Evolutionary conservation across 306 rosid genomes (phyloP).

Genomic region (Vachellia pachyceras): DNA sequence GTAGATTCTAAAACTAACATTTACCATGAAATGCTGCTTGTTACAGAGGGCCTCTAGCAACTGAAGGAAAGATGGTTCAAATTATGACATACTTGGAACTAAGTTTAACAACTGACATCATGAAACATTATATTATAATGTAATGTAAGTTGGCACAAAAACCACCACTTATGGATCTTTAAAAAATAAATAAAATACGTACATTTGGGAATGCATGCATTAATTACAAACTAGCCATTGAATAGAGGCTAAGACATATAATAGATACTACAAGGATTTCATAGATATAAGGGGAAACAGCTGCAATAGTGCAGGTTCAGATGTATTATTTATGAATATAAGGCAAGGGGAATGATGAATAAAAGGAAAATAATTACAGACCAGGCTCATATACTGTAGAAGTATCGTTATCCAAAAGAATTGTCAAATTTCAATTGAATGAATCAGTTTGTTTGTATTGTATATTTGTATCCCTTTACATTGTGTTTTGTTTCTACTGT

Average conservation of each 20-base stretch:
- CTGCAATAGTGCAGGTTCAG: neutral
- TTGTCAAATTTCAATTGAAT: slow-evolving; percentile 39
- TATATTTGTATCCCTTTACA: slow-evolving; percentile 45
- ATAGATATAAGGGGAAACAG: neutral
- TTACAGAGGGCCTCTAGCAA: neutral
- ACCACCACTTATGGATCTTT: slow-evolving; percentile 17
- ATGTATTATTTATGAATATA: neutral
- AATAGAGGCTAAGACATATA: neutral
- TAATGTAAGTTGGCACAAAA: slow-evolving; percentile 8
- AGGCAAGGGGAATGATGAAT: neutral
- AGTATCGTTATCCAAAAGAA: neutral
- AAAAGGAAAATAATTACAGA: neutral
- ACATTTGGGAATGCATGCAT: neutral
- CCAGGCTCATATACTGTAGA: neutral
- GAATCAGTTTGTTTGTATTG: slow-evolving; percentile 23
- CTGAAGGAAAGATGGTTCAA: slow-evolving; percentile 8
- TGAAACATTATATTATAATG: neutral
- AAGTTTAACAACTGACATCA: slow-evolving; percentile 10
- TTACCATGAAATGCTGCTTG: neutral
- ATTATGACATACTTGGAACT: slow-evolving; percentile 23
- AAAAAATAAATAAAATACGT: neutral
- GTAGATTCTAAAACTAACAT: neutral
- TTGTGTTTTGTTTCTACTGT: slow-evolving; percentile 29
- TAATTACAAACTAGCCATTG: neutral
- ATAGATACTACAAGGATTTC: neutral